These are phyloP conservation scores for Diaporthe citriasiana DNA, from an alignment of 2,329 filamentous ascomycete genomes.

Conservation along the genomic window DNA sequence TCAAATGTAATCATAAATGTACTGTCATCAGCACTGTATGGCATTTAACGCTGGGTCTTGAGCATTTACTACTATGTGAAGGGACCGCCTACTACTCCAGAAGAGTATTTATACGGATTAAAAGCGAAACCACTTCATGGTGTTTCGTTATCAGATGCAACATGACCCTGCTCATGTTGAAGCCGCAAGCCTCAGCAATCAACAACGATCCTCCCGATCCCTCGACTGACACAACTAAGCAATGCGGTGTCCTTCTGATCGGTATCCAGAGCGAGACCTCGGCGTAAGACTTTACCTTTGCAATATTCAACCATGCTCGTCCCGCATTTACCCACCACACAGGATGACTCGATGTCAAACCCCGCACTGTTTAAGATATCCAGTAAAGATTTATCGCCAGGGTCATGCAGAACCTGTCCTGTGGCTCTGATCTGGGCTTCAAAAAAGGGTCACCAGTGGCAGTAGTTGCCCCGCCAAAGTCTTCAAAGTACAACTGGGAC, in stretches of 20 bases:
- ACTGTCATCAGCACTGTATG: no score
- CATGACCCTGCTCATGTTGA: not conserved
- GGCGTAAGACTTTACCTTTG: conserved; percentile 17
- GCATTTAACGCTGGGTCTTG: no score
- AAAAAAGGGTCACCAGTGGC: not conserved
- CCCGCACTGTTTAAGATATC: conserved; percentile 51
- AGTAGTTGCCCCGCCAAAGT: not conserved
- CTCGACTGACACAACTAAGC: conserved; percentile 11
- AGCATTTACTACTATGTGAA: no score
- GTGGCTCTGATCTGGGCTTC: conserved; percentile 8
- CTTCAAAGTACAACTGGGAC: conserved; percentile 2
- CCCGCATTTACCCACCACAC: conserved; percentile 51
- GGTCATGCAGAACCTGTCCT: not conserved
- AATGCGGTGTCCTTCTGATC: not conserved
- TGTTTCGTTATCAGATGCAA: not conserved
- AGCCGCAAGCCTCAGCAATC: not conserved
- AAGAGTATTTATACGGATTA: no score
- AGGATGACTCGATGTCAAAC: conserved; percentile 51
- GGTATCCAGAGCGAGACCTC: not conserved
- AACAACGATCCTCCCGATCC: not conserved
- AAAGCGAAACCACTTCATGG: no score
- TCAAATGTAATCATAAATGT: no score
- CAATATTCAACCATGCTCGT: conserved; percentile 50
- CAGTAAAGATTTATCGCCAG: not conserved
- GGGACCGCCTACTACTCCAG: no score